A percentile compares a stretch with the other conserved stretches of the same genome.
These are phyloP conservation scores for Tetradesmus obliquus DNA, from an alignment of 139 green algal species.

Conservation along the genomic window DNA sequence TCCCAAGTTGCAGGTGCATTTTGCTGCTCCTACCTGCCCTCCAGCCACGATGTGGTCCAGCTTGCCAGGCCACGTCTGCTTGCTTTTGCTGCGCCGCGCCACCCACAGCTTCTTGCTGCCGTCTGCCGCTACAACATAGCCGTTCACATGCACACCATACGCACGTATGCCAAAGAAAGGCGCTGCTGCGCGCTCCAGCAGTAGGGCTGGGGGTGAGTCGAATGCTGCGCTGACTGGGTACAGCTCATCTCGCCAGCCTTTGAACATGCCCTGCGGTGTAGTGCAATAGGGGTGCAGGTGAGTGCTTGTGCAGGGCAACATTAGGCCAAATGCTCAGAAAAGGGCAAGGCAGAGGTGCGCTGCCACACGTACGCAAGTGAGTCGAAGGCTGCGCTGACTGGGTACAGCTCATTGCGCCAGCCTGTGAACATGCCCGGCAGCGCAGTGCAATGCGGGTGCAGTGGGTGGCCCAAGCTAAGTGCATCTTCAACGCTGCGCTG, in stretches of 20 bases:
- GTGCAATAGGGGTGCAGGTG: too few relatives aligned
- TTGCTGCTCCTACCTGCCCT: conserved; percentile 71
- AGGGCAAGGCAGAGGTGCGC: not conserved
- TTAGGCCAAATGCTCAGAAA: too few relatives aligned
- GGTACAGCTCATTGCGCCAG: conserved; percentile 96
- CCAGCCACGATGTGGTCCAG: conserved; percentile 97
- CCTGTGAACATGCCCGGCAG: conserved; percentile 77
- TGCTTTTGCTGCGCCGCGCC: conserved; percentile 74
- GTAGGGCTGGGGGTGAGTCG: conserved; percentile 68
- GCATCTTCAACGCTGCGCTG: too few relatives aligned
- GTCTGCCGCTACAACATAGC: conserved; percentile 69
- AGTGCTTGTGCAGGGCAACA: too few relatives aligned
- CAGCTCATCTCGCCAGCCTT: conserved; percentile 93
- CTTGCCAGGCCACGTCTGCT: conserved; percentile 93
- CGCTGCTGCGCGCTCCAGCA: conserved; percentile 92
- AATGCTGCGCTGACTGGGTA: conserved; percentile 87
- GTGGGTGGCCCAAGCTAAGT: too few relatives aligned
- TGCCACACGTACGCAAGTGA: not conserved
- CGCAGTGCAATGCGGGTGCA: too few relatives aligned
- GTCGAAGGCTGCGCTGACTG: conserved; percentile 77
- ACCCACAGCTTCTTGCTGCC: conserved; percentile 85
- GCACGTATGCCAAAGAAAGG: conserved; percentile 87
- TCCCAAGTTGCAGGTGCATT: too few relatives aligned
- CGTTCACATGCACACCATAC: conserved; percentile 95
- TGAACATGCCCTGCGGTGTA: conserved; percentile 70